These are phyloP conservation scores for Stachybotrys elegans DNA, from an alignment of 2,329 filamentous ascomycete genomes.

Conservation along the genomic window DNA sequence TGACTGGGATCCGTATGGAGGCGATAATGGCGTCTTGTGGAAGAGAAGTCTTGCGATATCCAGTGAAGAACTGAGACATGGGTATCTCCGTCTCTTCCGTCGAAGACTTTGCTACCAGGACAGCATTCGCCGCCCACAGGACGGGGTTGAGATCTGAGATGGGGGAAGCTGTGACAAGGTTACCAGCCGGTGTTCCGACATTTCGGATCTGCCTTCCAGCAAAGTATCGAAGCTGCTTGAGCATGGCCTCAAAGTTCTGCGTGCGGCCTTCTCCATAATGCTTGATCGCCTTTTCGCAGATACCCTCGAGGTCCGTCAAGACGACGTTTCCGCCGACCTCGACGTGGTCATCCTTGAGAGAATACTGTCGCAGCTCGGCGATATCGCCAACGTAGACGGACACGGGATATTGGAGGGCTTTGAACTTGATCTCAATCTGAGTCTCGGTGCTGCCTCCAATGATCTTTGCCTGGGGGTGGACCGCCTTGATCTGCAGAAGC, in stretches of 20 bases:
- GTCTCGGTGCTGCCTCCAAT: conserved; percentile 96
- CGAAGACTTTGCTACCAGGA: conserved; percentile 73
- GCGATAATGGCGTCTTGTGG: conserved; percentile 78
- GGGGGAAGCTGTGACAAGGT: conserved; percentile 87
- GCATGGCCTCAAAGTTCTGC: conserved; percentile 84
- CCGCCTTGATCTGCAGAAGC: conserved; percentile 84
- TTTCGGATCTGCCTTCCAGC: conserved; percentile 94
- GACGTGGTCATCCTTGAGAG: conserved; percentile 73
- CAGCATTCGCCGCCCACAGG: conserved; percentile 79
- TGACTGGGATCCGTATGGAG: conserved; percentile 77
- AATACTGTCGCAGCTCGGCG: conserved; percentile 76
- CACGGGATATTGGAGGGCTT: conserved; percentile 81
- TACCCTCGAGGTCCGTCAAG: conserved; percentile 82
- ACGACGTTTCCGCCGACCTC: conserved; percentile 92
- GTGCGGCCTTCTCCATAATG: conserved; percentile 67
- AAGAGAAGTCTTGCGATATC: conserved; percentile 81
- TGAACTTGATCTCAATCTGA: conserved; percentile 98
- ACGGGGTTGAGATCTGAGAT: conserved; percentile 97
- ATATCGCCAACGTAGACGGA: conserved; percentile 95
- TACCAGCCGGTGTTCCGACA: conserved; percentile 94
- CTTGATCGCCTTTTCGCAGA: conserved; percentile 72
- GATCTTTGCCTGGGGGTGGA: conserved; percentile 81
- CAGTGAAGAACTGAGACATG: conserved; percentile 88
- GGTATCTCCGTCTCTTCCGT: conserved; percentile 75
- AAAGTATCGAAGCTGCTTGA: conserved; percentile 93